Conservation (phyloP, 2,329 filamentous ascomycete species). For the Acephala macrosclerotiorum region DNA sequence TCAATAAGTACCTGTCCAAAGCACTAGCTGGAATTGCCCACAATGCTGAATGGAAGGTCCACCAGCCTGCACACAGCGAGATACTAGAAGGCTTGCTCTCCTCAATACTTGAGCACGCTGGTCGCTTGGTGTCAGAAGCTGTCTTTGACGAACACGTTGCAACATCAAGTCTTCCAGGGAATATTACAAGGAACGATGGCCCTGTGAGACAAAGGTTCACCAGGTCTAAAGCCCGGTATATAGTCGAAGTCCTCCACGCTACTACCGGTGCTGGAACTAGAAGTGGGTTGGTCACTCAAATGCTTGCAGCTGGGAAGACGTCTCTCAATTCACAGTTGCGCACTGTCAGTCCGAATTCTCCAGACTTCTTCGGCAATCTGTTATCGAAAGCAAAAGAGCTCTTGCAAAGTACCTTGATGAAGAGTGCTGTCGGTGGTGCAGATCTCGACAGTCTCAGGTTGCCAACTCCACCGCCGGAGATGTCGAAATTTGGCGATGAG, state of each 20-base stretch:
- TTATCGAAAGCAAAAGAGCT: constrained; percentile 30
- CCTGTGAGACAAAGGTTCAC: background rate
- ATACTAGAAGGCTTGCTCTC: constrained; percentile 52
- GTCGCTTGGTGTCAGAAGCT: constrained; percentile 48
- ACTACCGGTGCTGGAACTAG: constrained; percentile 33
- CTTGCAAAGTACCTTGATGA: constrained; percentile 37
- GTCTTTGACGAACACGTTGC: constrained; percentile 47
- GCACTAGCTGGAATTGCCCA: constrained; percentile 30
- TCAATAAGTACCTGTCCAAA: constrained; percentile 32
- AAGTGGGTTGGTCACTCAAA: constrained; percentile 28
- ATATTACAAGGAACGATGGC: constrained; percentile 28
- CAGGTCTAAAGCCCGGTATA: constrained; percentile 32
- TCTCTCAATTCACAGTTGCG: background rate
- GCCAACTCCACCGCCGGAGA: constrained; percentile 26
- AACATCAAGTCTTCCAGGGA: constrained; percentile 30
- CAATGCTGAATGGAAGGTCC: constrained; percentile 33
- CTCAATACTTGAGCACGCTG: constrained; percentile 47
- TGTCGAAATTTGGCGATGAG: background rate
- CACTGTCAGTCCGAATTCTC: background rate
- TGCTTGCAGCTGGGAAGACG: constrained; percentile 28
- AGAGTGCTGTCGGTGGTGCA: constrained; percentile 32
- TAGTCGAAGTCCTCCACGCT: constrained; percentile 38
- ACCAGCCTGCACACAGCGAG: constrained; percentile 40
- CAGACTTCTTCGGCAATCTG: constrained; percentile 18
- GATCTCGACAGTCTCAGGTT: constrained; percentile 32